Percentiles rank a stretch among this genome's conserved stretches.
phyloP scores from a whole-genome alignment of 495 filamentous ascomycete genomes.

The Podospora comata region DNA sequence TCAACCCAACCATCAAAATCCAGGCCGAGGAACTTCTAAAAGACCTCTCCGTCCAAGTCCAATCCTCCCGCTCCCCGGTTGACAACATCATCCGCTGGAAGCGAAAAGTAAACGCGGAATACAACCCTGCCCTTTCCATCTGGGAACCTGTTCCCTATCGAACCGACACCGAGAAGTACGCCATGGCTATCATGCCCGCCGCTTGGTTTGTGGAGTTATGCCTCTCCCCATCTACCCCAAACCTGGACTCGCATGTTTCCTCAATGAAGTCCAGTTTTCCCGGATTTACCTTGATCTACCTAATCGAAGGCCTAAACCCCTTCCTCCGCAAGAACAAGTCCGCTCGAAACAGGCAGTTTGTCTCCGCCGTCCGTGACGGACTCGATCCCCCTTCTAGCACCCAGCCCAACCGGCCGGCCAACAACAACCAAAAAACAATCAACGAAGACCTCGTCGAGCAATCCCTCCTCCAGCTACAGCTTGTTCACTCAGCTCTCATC shows the following conservation, averaged over 20 bases:
- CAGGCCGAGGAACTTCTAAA: constrained; percentile 56
- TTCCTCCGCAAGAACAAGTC: constrained; percentile 72
- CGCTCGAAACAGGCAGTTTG: constrained; percentile 63
- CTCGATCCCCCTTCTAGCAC: constrained; percentile 23
- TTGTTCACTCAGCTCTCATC: constrained; percentile 63
- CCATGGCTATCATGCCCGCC: constrained; percentile 63
- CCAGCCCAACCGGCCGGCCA: constrained; percentile 32
- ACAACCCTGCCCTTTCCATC: constrained; percentile 56
- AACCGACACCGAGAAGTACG: constrained; percentile 62
- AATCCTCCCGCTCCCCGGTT: constrained; percentile 46
- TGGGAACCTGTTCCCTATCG: constrained; percentile 63
- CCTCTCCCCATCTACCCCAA: constrained; percentile 39
- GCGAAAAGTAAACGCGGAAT: constrained; percentile 62
- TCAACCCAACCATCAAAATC: constrained; percentile 54
- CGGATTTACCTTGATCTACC: constrained; percentile 59
- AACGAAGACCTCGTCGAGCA: constrained; percentile 73
- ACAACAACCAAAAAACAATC: constrained; percentile 48
- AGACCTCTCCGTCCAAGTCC: constrained; percentile 39
- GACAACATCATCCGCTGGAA: constrained; percentile 70
- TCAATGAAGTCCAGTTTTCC: constrained; percentile 55
- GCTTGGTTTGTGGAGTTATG: constrained; percentile 66
- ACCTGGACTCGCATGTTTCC: constrained; percentile 59
- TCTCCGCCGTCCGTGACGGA: constrained; percentile 60
- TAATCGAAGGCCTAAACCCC: constrained; percentile 67
- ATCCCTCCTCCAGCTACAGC: constrained; percentile 75